Evolutionary conservation across 805 yeast species (phyloP), one percentile per base, ranked within the genome.

Genomic region (Isabelozyma heimii): DNA sequence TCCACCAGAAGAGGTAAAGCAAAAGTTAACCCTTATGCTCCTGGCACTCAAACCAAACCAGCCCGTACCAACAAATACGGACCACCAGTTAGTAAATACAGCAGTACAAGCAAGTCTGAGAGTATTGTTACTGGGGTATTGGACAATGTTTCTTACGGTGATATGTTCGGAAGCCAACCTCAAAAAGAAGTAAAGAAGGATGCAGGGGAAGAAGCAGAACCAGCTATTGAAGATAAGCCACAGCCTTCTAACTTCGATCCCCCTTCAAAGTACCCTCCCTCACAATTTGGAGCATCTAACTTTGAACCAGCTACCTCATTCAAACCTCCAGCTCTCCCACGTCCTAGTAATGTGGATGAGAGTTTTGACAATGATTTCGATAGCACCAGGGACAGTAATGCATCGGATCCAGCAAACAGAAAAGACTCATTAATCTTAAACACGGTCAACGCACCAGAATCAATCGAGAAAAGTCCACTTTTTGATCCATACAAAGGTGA

Each of bases 21-120:
- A 37, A 51, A 52, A 40, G 50, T 47, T 12, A 72, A 72, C 46
- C 76, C 76, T 4, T 72, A 72, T 51, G 76, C 76, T 8, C 76
- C 76, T 1, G 38, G 53, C 2, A 39, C 51, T 42, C 40, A 51
- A 14, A 37, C 51, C 7, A 56, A 43, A 50, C 45, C 51, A n/a
- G 44, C 57, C 14, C 52, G 57, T 30, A 56, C 52, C 35, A 61
- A 47, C 48, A 69, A 54, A 40, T 67, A 67, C 50, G 70, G 67
- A 7, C 69, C 70, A 10, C 50, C 62, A 1, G 33, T 58, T 8
- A 53, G 30, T 20, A 48, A 47, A 52, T 44, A 38, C 50, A 15
- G 51, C 47, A 10, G 53, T 59, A 5, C 14, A 15, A 2, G 1
- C 5, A 40, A 20, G 26, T 17, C 42, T 13, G 17, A 20, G 8